Base-by-base conservation (phyloP, 306 rosid species). In the Glycine tomentella region DNA sequence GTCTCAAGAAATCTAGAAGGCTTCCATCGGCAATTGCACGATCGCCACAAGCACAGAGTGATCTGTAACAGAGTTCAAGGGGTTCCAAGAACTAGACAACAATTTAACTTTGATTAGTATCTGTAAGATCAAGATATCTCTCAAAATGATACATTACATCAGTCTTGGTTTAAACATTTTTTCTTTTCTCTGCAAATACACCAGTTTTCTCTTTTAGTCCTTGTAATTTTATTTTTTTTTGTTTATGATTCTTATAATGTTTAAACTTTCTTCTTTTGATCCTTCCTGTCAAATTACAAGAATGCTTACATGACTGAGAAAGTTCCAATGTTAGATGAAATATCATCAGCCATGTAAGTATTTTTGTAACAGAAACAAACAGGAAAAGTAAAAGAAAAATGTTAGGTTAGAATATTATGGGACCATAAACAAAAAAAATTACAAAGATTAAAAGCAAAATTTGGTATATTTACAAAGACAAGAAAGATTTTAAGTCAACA, bases 11-110 rank as follows among this genome's bases (percentile, higher is more conserved):
- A 84, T 94, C 98, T 55, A 94, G 94, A 69, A 92, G 97, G 59
- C 87, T 92, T 49, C 98, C 98, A 69, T 94, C 98, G 1, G 98
- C 98, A 69, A 94, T 94, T 42, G 91, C 92, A 0, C 91, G 92
- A 55, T 94, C 98, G 4, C 98, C 98, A 83, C 97, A 92, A 50
- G 83, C 82, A 76, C 97, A 91, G 67, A 94, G 94, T 20, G 98
- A 94, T 79, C 97, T 64, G 70, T 94, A 94, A 71, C 98, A 94
- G 2, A 92, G 89, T 79, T 94, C 98, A 0, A 92, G 93, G 34
- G 97, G 97, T 78, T 92, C 97, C 94, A 90, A 83, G 88, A 94
- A 94, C 98, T 94, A 68, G 80, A 83, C 40, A 77, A 40, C 59
- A 84, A 59, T 80, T 77, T 9, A 36, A 83, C 34, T 2, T 62